These are phyloP conservation scores for Kwoniella dejecticola DNA, from an alignment of 768 basidiomycete genomes.

Conservation along the genomic window DNA sequence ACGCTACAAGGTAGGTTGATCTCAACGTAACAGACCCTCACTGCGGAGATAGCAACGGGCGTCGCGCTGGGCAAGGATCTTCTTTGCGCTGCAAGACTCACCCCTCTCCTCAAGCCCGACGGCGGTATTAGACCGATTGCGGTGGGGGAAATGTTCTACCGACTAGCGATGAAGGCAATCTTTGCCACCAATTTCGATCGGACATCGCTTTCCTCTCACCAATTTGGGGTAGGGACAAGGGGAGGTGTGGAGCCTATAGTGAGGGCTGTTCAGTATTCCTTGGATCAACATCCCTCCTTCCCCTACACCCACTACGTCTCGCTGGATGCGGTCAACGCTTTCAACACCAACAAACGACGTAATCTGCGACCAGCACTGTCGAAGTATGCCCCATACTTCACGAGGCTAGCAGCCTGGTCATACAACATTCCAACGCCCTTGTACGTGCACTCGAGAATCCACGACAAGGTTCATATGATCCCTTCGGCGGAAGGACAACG, in stretches of 20 bases:
- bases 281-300: conserved; percentile 12
- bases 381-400: conserved; percentile 25
- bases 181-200: conserved; percentile 14
- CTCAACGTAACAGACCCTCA: no score
- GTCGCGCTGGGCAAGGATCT: conserved; percentile 17
- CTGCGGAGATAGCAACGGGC: background rate
- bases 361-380: conserved; percentile 9
- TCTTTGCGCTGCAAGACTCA: conserved; percentile 28
- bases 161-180: conserved; percentile 27
- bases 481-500: conserved; percentile 26
- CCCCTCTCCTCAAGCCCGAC: conserved; percentile 28
- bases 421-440: conserved; percentile 8
- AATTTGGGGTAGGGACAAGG: conserved; percentile 18
- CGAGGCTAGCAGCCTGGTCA: conserved; percentile 5
- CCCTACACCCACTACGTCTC: conserved; percentile 12
- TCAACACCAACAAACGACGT: conserved; percentile 20
- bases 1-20: no score
- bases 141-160: conserved; percentile 35
- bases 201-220: conserved; percentile 8
- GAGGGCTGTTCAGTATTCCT: conserved; percentile 16
- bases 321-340: conserved; percentile 39
- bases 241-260: conserved; percentile 30
- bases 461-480: conserved; percentile 8
- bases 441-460: background rate
- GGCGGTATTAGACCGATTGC: conserved; percentile 37